These are phyloP conservation scores for Barnettozyma populi DNA, from an alignment of 805 yeast species.

Conservation along the genomic window DNA sequence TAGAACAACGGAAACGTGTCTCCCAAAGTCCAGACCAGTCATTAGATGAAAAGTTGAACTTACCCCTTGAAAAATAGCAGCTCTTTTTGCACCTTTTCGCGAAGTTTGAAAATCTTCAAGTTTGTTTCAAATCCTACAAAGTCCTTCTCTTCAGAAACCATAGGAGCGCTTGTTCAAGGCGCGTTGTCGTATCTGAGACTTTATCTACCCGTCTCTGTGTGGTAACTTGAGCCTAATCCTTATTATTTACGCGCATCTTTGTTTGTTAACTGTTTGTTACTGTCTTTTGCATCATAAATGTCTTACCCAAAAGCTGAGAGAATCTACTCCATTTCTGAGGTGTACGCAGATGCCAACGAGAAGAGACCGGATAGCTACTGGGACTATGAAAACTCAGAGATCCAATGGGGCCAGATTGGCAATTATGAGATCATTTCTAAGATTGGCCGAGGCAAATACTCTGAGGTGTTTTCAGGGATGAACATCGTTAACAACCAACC, in stretches of 20 bases:
- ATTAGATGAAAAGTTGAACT: not conserved
- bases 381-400: constrained; percentile 71
- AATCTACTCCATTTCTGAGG: constrained; percentile 47
- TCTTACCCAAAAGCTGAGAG: constrained; percentile 25
- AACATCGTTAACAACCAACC: constrained; percentile 56
- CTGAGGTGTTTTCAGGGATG: constrained; percentile 89
- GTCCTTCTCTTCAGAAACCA: not conserved
- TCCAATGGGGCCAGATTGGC: constrained; percentile 56
- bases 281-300: constrained; percentile 5
- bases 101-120: not conserved
- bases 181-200: not conserved
- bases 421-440: constrained; percentile 75
- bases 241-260: not conserved
- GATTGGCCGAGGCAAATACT: constrained; percentile 90
- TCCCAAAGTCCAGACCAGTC: not conserved
- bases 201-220: not conserved
- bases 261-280: not conserved
- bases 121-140: not conserved
- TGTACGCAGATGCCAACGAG: constrained; percentile 71
- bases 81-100: not conserved
- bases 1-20: not conserved
- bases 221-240: not conserved
- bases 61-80: not conserved
- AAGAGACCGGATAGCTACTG: constrained; percentile 69
- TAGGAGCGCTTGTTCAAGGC: not conserved